Conservation (phyloP, 345 rosid species). For the Garcia nutans region DNA sequence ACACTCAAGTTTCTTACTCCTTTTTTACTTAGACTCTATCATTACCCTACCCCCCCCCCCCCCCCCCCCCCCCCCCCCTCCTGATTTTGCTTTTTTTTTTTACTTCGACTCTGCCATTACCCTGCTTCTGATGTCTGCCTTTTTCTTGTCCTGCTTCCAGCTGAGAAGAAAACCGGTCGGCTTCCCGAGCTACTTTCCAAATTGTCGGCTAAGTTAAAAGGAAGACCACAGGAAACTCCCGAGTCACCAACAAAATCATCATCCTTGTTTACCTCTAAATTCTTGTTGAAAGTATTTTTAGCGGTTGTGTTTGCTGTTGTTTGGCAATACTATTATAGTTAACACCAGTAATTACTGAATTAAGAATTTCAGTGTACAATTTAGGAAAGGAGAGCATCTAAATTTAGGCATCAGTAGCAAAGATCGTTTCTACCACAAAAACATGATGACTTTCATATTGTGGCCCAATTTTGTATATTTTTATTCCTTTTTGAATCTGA, state of each 20-base stretch:
- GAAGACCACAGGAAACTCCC: constrained; percentile 38
- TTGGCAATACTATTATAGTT: constrained; percentile 59
- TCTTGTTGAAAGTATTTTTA: constrained; percentile 50
- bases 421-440: not conserved
- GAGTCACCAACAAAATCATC: constrained; percentile 29
- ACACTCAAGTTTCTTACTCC: not conserved
- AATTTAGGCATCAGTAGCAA: not conserved
- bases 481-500: not conserved
- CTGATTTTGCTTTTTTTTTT: too few species aligned
- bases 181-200: constrained; percentile 44
- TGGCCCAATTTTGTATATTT: constrained; percentile 14
- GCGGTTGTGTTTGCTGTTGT: constrained; percentile 62
- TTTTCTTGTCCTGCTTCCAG: constrained; percentile 30
- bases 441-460: not conserved
- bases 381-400: constrained; percentile 17
- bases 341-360: constrained; percentile 8
- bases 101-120: not conserved
- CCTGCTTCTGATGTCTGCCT: not conserved
- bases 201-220: constrained; percentile 57
- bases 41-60: too few species aligned
- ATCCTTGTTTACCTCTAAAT: constrained; percentile 43
- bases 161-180: constrained; percentile 42
- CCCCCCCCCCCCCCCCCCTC: too few species aligned
- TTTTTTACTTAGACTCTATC: not conserved
- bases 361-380: constrained; percentile 24